Evolutionary conservation across 306 rosid species (phyloP).

Genomic region (barrel medic (Medicago truncatula)): DNA sequence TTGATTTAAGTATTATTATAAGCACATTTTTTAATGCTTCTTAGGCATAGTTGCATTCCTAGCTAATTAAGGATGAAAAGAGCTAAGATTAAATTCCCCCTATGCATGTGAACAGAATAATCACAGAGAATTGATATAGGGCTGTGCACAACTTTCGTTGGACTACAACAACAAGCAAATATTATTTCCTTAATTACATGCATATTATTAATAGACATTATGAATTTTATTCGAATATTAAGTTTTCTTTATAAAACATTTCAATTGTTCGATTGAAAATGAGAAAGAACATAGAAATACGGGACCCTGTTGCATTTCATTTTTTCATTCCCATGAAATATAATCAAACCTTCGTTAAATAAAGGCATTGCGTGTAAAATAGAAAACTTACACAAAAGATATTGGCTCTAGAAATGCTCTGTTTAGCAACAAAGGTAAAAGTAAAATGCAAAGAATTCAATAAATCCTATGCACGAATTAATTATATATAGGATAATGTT

Average conservation of each 20-base stretch:
- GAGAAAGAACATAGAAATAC: background rate
- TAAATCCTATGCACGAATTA: background rate
- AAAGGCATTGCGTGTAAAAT: background rate
- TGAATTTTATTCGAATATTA: slow-evolving; percentile 15
- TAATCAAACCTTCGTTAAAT: background rate
- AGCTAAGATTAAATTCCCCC: background rate
- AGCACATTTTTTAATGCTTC: slow-evolving; percentile 32
- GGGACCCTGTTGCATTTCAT: background rate
- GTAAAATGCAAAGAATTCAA: background rate
- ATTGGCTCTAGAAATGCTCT: slow-evolving; percentile 6
- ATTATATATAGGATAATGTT: too few species aligned
- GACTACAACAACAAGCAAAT: background rate
- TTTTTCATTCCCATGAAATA: background rate
- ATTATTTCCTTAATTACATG: slow-evolving; percentile 10
- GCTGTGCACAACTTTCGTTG: slow-evolving; percentile 28
- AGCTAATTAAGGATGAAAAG: slow-evolving; percentile 28
- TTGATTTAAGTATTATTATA: slow-evolving; percentile 22
- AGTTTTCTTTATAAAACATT: background rate
- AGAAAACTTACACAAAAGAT: background rate
- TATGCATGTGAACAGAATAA: slow-evolving; percentile 47
- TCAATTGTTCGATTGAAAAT: slow-evolving; percentile 4
- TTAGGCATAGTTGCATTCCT: slow-evolving; percentile 46
- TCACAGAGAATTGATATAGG: background rate
- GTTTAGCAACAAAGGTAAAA: background rate
- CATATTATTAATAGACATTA: background rate